These are phyloP conservation scores for Carex kokanica DNA, from an alignment of 176 grass and related monocot genomes.

Conservation along the genomic window DNA sequence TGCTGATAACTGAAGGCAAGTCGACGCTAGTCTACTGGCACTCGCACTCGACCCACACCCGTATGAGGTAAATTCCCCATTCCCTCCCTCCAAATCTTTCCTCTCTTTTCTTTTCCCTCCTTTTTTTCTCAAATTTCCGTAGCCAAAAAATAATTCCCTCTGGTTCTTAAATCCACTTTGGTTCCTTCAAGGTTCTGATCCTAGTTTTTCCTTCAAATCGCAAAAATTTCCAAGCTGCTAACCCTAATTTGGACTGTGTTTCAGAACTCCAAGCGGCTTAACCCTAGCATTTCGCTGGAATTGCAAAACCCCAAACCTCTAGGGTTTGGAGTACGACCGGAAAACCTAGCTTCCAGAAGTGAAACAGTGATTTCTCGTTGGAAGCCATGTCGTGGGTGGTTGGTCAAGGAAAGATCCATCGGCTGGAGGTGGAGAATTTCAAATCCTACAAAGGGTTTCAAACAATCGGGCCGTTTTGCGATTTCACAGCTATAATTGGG, in stretches of 20 bases:
- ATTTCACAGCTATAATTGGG: slow-evolving; percentile 94
- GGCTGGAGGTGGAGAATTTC: slow-evolving; percentile 91
- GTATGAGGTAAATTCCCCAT: slow-evolving; percentile 11
- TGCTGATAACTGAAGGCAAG: neutral
- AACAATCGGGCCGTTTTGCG: slow-evolving; percentile 80
- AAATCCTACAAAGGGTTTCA: slow-evolving; percentile 95
- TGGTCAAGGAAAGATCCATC: slow-evolving; percentile 66
- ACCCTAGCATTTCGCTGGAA: neutral
- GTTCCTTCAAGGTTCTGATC: neutral
- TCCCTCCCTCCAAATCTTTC: neutral
- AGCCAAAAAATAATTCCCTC: neutral
- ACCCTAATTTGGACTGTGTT: neutral
- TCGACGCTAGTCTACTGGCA: neutral
- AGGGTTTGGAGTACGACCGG: neutral
- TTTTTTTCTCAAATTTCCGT: neutral
- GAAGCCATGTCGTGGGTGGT: slow-evolving; percentile 40
- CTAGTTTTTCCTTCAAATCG: neutral
- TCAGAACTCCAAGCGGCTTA: neutral
- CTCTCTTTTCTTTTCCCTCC: neutral
- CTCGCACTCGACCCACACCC: neutral
- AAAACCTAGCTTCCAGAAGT: neutral
- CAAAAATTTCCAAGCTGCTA: neutral
- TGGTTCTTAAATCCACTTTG: neutral
- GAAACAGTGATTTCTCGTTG: neutral
- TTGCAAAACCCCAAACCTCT: neutral